phyloP scores from a whole-genome alignment of 2,329 filamentous ascomycete genomes.

The Myriangium duriaei region DNA sequence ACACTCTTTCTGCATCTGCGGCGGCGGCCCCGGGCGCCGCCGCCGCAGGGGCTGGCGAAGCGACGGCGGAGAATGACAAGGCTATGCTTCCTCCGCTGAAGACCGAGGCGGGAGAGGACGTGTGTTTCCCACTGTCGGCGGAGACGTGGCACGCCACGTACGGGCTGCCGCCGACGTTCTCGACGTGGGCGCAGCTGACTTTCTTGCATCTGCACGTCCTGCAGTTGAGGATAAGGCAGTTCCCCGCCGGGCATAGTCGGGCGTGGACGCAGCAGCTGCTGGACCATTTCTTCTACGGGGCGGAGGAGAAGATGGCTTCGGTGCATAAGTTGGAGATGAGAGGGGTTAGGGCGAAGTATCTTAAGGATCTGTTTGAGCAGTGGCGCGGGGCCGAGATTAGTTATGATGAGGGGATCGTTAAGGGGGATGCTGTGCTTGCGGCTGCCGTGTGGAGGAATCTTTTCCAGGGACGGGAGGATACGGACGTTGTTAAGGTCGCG shows the following conservation, averaged over 20 bases:
- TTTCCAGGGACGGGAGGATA: slow-evolving; percentile 59
- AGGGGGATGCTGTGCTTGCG: slow-evolving; percentile 64
- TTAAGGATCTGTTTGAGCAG: slow-evolving; percentile 84
- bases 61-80: slow-evolving; percentile 24
- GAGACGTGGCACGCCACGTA: slow-evolving; percentile 8
- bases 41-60: not conserved
- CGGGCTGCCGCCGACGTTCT: slow-evolving; percentile 68
- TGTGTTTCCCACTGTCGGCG: slow-evolving; percentile 43
- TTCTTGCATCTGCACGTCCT: slow-evolving; percentile 94
- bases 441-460: slow-evolving; percentile 88
- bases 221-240: slow-evolving; percentile 67
- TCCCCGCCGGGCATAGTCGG: slow-evolving; percentile 55
- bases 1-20: slow-evolving; percentile 30
- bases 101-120: slow-evolving; percentile 66
- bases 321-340: slow-evolving; percentile 55
- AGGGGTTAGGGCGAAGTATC: slow-evolving; percentile 45
- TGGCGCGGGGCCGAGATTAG: slow-evolving; percentile 80
- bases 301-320: slow-evolving; percentile 70
- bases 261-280: slow-evolving; percentile 82
- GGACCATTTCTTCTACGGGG: slow-evolving; percentile 89
- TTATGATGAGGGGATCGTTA: slow-evolving; percentile 69
- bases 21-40: not conserved
- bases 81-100: slow-evolving; percentile 56
- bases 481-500: slow-evolving; percentile 49
- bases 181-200: slow-evolving; percentile 88